Evolutionary conservation across 257 asterid species (phyloP).

Genomic region (Solanum piurae): DNA sequence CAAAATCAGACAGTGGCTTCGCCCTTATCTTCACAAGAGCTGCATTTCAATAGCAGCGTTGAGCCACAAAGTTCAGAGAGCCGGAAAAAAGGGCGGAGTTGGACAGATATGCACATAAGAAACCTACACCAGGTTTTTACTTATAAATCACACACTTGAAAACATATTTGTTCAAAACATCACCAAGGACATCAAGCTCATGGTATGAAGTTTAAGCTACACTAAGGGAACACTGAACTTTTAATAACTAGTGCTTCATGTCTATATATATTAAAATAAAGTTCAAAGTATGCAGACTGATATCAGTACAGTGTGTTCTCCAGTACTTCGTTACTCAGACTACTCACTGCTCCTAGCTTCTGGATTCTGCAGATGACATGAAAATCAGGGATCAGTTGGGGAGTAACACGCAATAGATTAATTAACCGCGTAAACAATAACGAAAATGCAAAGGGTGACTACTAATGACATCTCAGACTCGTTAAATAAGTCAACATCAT

Average conservation of each 20-base stretch:
- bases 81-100: not conserved
- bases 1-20: not conserved
- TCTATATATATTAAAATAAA: not conserved
- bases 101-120: not conserved
- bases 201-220: not conserved
- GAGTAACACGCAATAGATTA: not conserved
- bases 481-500: not conserved
- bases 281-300: constrained; percentile 3
- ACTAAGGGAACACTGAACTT: not conserved
- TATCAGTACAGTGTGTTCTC: not conserved
- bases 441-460: not conserved
- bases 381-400: not conserved
- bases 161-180: not conserved
- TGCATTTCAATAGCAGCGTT: not conserved
- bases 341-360: not conserved
- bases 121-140: not conserved
- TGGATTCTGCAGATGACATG: not conserved
- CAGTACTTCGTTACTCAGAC: not conserved
- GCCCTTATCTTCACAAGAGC: not conserved
- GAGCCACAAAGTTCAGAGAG: not conserved
- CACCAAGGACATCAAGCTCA: not conserved
- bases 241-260: not conserved
- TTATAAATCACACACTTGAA: not conserved
- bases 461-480: not conserved
- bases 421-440: not conserved